phyloP scores from a whole-genome alignment of 371 early-diverging fungal species.

The Nosema muscidifuracis region DNA sequence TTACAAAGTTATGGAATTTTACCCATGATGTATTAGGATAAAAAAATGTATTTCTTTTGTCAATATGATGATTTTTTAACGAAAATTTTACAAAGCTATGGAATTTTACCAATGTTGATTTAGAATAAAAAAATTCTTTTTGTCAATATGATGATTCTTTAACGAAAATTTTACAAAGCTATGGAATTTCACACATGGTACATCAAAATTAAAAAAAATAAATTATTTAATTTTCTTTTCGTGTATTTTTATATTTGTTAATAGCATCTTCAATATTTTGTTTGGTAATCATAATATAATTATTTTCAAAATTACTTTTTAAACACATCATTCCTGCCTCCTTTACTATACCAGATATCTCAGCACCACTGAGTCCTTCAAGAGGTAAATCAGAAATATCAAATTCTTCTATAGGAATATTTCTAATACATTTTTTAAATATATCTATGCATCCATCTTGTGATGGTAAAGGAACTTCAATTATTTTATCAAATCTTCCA shows the following conservation, averaged over 20 bases:
- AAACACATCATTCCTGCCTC: conserved; percentile 57
- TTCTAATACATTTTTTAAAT: conserved; percentile 52
- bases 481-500: conserved; percentile 88
- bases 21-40: no score
- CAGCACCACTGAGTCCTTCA: conserved; percentile 60
- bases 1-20: no score
- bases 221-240: background rate
- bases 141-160: no score
- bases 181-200: conserved; percentile 69
- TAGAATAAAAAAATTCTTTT: conserved; percentile 83
- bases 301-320: conserved; percentile 47
- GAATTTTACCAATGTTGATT: background rate
- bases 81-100: no score
- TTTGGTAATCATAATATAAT: background rate
- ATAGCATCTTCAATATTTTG: conserved; percentile 5
- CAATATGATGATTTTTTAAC: no score
- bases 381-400: conserved; percentile 43
- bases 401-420: conserved; percentile 48
- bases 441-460: conserved; percentile 63
- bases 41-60: no score
- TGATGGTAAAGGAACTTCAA: conserved; percentile 78
- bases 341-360: conserved; percentile 58
- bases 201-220: background rate
- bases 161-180: no score
- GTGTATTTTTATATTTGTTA: background rate